Evolutionary conservation across 441 rosid species (phyloP).

Genomic region (Arabidopsis hybrid): DNA sequence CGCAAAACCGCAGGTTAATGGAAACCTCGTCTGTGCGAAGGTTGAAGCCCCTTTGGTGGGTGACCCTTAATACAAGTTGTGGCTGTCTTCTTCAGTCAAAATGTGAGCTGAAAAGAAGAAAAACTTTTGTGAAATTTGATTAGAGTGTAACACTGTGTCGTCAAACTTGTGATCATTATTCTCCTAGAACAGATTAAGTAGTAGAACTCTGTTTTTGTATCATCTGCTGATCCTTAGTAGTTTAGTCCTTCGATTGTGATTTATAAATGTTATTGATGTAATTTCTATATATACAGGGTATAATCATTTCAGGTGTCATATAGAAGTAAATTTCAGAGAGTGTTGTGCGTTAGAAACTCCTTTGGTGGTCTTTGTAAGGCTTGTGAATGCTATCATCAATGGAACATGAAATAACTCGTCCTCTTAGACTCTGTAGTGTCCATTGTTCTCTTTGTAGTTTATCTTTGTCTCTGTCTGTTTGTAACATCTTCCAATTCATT

Average conservation of each 20-base stretch:
- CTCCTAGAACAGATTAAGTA: constrained; percentile 35
- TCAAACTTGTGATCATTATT: constrained; percentile 39
- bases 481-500: no score
- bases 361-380: no score
- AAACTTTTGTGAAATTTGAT: constrained; percentile 31
- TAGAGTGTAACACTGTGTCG: constrained; percentile 42
- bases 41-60: background rate
- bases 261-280: background rate
- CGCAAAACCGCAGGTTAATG: background rate
- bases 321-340: no score
- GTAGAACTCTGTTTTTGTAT: constrained; percentile 9
- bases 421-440: no score
- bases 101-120: constrained; percentile 22
- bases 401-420: no score
- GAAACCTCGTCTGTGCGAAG: background rate
- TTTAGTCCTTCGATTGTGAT: constrained; percentile 23
- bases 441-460: no score
- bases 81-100: constrained; percentile 31
- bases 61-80: constrained; percentile 12
- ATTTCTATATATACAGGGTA: no score
- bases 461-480: no score
- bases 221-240: constrained; percentile 22
- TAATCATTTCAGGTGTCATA: no score
- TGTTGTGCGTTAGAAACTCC: no score
- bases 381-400: no score